Conservation (phyloP, 257 asterid species). For the Schizonepeta tenuifolia region DNA sequence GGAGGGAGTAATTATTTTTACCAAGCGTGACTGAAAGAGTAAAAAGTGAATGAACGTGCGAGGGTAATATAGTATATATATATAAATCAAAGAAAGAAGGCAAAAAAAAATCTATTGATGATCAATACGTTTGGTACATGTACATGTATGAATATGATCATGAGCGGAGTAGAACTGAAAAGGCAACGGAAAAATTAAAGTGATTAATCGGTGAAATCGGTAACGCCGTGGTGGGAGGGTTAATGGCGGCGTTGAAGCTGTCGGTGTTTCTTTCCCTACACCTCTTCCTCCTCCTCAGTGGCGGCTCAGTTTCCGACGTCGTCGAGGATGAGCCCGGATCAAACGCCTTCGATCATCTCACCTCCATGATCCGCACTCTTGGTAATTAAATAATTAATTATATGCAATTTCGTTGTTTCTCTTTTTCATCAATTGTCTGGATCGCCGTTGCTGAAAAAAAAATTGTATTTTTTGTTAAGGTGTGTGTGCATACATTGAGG, state of each 20-base stretch:
- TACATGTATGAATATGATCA: too few relatives aligned
- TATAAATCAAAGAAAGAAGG: too few relatives aligned
- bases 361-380: slow-evolving; percentile 61
- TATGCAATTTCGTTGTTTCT: not conserved
- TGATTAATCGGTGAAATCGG: slow-evolving; percentile 11
- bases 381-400: slow-evolving; percentile 46
- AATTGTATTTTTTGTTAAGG: not conserved
- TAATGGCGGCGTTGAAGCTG: slow-evolving; percentile 48
- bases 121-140: too few relatives aligned
- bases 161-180: too few relatives aligned
- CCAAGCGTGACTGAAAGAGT: too few relatives aligned
- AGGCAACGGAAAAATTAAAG: not conserved
- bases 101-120: too few relatives aligned
- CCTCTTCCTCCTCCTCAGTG: slow-evolving; percentile 36
- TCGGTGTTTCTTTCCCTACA: slow-evolving; percentile 25
- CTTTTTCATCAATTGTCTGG: not conserved
- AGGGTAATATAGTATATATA: too few relatives aligned
- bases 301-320: slow-evolving; percentile 30
- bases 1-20: too few relatives aligned
- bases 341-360: slow-evolving; percentile 48
- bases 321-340: slow-evolving; percentile 43
- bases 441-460: not conserved
- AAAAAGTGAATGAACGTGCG: too few relatives aligned
- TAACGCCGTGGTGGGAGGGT: slow-evolving; percentile 32
- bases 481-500: too few relatives aligned